A percentile compares a stretch with the other conserved stretches of the same genome.
Conservation (phyloP, 2,329 filamentous ascomycete genomes). For the Aurifilum marmelostoma region DNA sequence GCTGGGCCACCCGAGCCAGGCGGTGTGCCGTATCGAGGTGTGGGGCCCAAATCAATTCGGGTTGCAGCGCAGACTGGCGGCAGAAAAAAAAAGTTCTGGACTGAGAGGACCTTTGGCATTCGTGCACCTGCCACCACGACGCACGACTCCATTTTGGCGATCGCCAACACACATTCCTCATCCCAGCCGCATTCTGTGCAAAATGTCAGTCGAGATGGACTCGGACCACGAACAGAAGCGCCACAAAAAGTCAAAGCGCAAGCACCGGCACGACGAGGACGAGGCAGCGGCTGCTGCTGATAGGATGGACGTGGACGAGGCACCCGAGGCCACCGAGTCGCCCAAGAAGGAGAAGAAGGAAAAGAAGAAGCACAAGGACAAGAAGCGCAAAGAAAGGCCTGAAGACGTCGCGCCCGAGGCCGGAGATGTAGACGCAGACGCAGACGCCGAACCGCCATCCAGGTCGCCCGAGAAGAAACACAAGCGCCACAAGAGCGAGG, state of each 20-base stretch:
- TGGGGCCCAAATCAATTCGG: conserved; percentile 14
- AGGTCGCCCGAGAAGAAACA: conserved; percentile 24
- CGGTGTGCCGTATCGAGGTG: conserved; percentile 16
- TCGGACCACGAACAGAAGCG: conserved; percentile 27
- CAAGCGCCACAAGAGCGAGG: conserved; percentile 29
- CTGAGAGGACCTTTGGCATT: not conserved
- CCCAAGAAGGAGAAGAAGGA: conserved; percentile 29
- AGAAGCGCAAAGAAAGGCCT: conserved; percentile 38
- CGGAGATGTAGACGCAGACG: not conserved
- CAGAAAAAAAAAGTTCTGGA: conserved; percentile 30
- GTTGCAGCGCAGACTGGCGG: not conserved
- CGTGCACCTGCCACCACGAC: not conserved
- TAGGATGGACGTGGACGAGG: conserved; percentile 28
- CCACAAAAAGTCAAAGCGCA: conserved; percentile 30
- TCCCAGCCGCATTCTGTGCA: not conserved
- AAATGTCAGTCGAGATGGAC: conserved; percentile 26
- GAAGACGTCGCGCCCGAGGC: conserved; percentile 34
- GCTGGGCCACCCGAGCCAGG: conserved; percentile 3
- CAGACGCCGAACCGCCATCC: not conserved
- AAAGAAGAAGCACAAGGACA: conserved; percentile 33
- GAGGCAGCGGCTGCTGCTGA: conserved; percentile 19
- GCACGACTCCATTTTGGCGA: not conserved
- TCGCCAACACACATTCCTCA: not conserved
- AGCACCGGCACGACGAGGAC: conserved; percentile 29
- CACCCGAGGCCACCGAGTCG: conserved; percentile 15